phyloP scores from a whole-genome alignment of 345 rosid genomes.

The Lepidium africanum region DNA sequence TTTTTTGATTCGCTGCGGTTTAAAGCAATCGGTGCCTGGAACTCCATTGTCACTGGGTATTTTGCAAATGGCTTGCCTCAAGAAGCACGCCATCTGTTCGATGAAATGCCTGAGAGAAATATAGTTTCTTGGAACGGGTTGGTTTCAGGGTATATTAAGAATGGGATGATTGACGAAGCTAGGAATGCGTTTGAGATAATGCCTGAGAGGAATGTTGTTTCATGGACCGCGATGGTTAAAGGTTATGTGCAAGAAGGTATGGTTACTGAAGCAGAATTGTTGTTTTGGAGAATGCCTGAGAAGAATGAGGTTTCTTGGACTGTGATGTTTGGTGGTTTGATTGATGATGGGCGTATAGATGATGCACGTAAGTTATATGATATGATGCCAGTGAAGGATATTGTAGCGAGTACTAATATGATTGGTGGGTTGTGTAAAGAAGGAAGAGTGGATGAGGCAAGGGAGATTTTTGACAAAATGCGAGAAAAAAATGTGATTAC shows the following conservation, averaged over 20 bases:
- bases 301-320: slow-evolving; percentile 79
- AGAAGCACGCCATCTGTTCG: slow-evolving; percentile 51
- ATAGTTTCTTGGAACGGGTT: slow-evolving; percentile 67
- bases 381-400: slow-evolving; percentile 70
- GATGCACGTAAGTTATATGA: slow-evolving; percentile 55
- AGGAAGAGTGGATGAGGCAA: slow-evolving; percentile 56
- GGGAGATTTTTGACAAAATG: slow-evolving; percentile 58
- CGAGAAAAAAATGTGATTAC: slow-evolving; percentile 54
- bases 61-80: slow-evolving; percentile 43
- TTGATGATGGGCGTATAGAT: slow-evolving; percentile 44
- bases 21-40: slow-evolving; percentile 52
- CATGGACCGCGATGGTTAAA: slow-evolving; percentile 71
- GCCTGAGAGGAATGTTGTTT: slow-evolving; percentile 61
- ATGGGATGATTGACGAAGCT: slow-evolving; percentile 51
- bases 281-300: slow-evolving; percentile 76
- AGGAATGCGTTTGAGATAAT: slow-evolving; percentile 49
- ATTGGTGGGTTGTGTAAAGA: slow-evolving; percentile 59
- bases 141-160: slow-evolving; percentile 57
- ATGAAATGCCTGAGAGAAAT: slow-evolving; percentile 63
- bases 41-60: slow-evolving; percentile 49
- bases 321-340: slow-evolving; percentile 71
- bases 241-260: slow-evolving; percentile 62
- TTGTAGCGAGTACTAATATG: slow-evolving; percentile 73
- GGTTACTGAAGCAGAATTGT: slow-evolving; percentile 44
- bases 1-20: slow-evolving; percentile 47